Evolutionary conservation across 129 eudicot genomes (phyloP).

Genomic region (Glebionis coronaria): DNA sequence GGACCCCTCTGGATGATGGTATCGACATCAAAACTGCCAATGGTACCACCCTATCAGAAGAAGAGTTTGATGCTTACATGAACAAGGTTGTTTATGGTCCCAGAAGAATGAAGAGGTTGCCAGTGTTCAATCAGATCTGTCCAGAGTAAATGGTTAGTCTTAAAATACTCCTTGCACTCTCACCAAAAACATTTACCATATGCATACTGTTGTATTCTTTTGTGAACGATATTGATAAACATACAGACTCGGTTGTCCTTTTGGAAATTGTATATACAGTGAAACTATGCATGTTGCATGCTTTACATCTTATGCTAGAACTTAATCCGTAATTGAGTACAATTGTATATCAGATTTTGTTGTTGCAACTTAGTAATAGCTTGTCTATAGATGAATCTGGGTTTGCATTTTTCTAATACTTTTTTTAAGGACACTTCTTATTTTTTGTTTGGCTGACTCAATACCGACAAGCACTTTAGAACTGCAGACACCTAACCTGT

Average conservation of each 20-base stretch:
- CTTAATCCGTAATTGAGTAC: slow-evolving; percentile 12
- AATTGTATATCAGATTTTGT: slow-evolving; percentile 9
- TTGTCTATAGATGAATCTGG: slow-evolving; percentile 4
- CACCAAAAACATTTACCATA: neutral
- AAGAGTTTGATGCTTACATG: slow-evolving; percentile 26
- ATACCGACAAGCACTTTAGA: no score
- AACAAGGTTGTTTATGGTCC: slow-evolving; percentile 27
- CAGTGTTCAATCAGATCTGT: slow-evolving; percentile 29
- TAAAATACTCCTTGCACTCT: neutral
- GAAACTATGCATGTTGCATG: slow-evolving; percentile 11
- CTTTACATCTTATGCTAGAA: slow-evolving; percentile 5
- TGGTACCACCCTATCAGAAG: slow-evolving; percentile 7
- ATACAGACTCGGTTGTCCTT: slow-evolving; percentile 13
- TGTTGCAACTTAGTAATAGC: neutral
- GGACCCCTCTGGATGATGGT: slow-evolving; percentile 38
- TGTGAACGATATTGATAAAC: slow-evolving; percentile 24
- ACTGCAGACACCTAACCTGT: no score
- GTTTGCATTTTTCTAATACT: neutral
- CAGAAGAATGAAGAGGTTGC: slow-evolving; percentile 24
- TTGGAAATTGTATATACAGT: slow-evolving; percentile 10
- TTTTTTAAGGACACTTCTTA: neutral
- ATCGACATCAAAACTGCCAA: slow-evolving; percentile 7
- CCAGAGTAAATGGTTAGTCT: slow-evolving; percentile 18
- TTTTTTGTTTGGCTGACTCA: no score
- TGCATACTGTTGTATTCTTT: slow-evolving; percentile 24